Evolutionary conservation across 345 rosid species (phyloP), one percentile per base, ranked within the genome.

Genomic region (Viola odorata): DNA sequence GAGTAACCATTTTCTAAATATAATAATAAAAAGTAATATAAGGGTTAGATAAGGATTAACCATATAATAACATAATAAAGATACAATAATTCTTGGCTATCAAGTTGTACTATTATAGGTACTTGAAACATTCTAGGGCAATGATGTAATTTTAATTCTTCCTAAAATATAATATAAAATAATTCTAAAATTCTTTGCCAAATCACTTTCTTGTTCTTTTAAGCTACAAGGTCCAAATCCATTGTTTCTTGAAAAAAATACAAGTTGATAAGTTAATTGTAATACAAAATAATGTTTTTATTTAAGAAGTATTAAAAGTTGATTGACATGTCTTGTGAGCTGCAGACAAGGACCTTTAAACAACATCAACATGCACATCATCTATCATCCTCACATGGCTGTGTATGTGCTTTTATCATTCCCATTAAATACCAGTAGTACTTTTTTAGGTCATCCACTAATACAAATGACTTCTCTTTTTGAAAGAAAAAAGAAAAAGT

Each of bases 191-290:
- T 45, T 53, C 59, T 64, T 40, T 53, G 64, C 53, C 60, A 54
- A 47, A 60, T 60, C 71, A 44, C 17, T 37, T 67, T 67, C 65
- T 37, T 12, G 50, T 67, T 67, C 65, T 37, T 12, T 41, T 12
- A 40, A 59, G 58, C 37, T 41, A 12, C 1, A 10, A 8, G 13
- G 64, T 66, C 64, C 12, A 52, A 36, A 37, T 67, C 53, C 64
- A 52, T 15, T 42, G 57, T 45, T 14, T 14, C 23, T 16, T 3
- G 11, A 8, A 6, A 17, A 17, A 15, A 55, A 55, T 13, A 10
- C 1, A 10, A 23, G 1, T 13, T 16, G 17, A 49, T 9, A 32
- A 45, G 13, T 4, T 0, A n/a, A 11, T 0, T 12, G 11, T 39
- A n/a, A 57, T 3, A n/a, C 23, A 4, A 7, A 4, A 4, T 47